Conservation (phyloP, 1,139 yeast genomes). For the Waltiozyma sp. region DNA sequence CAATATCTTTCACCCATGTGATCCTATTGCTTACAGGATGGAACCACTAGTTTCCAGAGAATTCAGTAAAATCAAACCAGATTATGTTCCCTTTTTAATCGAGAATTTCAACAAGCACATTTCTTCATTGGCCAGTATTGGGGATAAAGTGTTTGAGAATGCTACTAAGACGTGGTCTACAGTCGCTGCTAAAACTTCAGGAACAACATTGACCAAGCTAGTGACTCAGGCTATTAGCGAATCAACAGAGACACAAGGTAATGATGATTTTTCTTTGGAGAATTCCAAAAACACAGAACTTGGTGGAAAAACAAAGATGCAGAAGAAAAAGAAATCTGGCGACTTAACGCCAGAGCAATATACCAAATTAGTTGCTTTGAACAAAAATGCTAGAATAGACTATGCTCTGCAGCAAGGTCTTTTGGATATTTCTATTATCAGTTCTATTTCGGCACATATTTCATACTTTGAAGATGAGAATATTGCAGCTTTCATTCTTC, state of each 20-base stretch:
- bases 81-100: slow-evolving; percentile 15
- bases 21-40: slow-evolving; percentile 76
- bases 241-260: not conserved
- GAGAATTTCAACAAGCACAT: slow-evolving; percentile 17
- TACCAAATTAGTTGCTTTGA: slow-evolving; percentile 32
- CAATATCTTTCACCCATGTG: slow-evolving; percentile 80
- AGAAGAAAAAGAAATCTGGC: slow-evolving; percentile 7
- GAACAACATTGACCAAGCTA: not conserved
- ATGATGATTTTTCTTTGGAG: not conserved
- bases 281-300: slow-evolving; percentile 1
- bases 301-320: slow-evolving; percentile 16
- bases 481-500: slow-evolving; percentile 67
- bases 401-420: slow-evolving; percentile 71
- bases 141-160: slow-evolving; percentile 26
- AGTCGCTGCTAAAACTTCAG: slow-evolving; percentile 2
- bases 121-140: slow-evolving; percentile 24
- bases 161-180: slow-evolving; percentile 5
- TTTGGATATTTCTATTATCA: slow-evolving; percentile 65
- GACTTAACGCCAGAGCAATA: slow-evolving; percentile 23
- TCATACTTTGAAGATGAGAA: slow-evolving; percentile 83
- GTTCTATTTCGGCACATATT: slow-evolving; percentile 80
- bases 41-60: slow-evolving; percentile 64
- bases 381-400: slow-evolving; percentile 70
- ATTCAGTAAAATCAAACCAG: slow-evolving; percentile 50
- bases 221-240: not conserved